phyloP scores from a whole-genome alignment of 225 moss, liverwort and hornwort genomes.

The Antitrichia curtipendula region DNA sequence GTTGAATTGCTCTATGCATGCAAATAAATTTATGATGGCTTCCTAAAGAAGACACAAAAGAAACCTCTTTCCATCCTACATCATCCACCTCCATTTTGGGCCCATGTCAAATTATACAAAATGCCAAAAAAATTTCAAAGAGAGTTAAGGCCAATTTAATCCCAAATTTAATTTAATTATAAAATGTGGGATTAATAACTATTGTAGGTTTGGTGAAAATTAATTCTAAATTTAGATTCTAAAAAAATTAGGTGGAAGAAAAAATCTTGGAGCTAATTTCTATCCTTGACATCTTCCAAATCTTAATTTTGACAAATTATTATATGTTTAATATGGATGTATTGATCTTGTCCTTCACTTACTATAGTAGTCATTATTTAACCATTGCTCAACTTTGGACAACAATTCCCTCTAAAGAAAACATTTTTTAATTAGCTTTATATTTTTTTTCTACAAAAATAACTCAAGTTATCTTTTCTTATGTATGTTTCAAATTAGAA shows the following conservation, averaged over 20 bases:
- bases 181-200: too few species aligned
- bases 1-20: not conserved
- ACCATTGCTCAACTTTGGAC: too few species aligned
- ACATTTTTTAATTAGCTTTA: too few species aligned
- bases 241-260: not conserved
- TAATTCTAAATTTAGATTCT: not conserved
- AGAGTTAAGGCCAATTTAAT: not conserved
- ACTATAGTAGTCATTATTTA: too few species aligned
- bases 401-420: too few species aligned
- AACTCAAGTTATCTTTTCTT: too few species aligned
- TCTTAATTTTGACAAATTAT: too few species aligned
- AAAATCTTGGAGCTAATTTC: not conserved
- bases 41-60: not conserved
- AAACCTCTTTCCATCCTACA: too few species aligned
- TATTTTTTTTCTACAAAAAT: too few species aligned
- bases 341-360: too few species aligned
- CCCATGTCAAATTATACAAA: not conserved
- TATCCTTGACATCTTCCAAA: not conserved
- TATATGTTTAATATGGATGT: too few species aligned
- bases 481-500: too few species aligned
- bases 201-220: not conserved
- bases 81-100: accelerated
- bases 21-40: accelerated
- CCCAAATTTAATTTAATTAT: not conserved
- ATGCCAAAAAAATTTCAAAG: accelerated